Base-by-base conservation (phyloP, 2,329 filamentous ascomycete species). In the Fusarium sp. region DNA sequence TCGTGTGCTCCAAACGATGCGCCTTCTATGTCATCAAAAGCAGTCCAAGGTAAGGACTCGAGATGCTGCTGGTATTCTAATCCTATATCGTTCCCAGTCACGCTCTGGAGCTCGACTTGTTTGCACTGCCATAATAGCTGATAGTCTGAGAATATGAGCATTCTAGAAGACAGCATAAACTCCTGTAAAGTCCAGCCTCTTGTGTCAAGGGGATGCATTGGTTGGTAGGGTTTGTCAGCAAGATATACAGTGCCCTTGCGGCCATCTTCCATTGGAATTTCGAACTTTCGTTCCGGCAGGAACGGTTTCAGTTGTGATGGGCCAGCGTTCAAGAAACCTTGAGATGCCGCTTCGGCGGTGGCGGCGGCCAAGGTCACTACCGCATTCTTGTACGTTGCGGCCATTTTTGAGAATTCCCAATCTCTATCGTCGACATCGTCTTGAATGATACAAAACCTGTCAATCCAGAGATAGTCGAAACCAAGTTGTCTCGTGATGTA, bases 281-380 rank as follows among this genome's bases (percentile, higher is more conserved):
- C n/a, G 2, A 63, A 49, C 0, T 34, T 30, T 0, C 8, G 0
- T 0, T 18, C 4, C 0, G 60, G 60, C 0, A 63, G 1, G 10
- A 42, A 63, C 0, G 28, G 26, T 1, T 1, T 0, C 0, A 16
- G 2, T 0, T 0, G 7, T 1, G 3, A 1, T 0, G 4, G 0
- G 0, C 2, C 16, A 8, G 1, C 9, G 1, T 13, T 38, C 0
- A 57, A 1, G 1, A 63, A 63, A 0, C 60, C 60, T 7, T 63
- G 36, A 0, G 20, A 38, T 3, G 60, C 58, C 0, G 11, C 9
- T 0, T 38, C 0, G 2, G 60, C 49, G 0, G 60, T 63, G 0
- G 41, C 60, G 1, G 58, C 58, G 2, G 50, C 60, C 4, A 63
- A 1, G 0, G 60, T 63, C 0, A 63, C 7, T 0, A 45, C 31